Evolutionary conservation across 2,329 filamentous ascomycete species (phyloP), one percentile per base, ranked within the genome.

Genomic region (Cytospora leucostoma): DNA sequence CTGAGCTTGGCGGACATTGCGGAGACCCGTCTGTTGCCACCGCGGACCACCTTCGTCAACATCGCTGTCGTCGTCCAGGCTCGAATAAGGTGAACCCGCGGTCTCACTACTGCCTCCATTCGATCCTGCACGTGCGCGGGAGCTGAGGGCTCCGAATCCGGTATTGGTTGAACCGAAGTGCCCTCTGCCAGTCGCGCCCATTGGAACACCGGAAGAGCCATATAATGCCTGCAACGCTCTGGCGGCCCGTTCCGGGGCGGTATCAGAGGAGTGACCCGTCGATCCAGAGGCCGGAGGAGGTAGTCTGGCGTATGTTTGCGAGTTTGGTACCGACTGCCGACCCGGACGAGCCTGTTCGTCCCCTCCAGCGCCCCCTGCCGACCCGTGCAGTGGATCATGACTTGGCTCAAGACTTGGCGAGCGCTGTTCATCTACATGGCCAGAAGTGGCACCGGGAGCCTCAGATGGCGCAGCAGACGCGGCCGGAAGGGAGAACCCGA

Each of bases 1-100:
- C 68, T 84, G 82, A 5, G 64, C 59, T 51, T 66, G 64, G 17
- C 64, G 58, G 19, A 56, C 61, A 38, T 50, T 61, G 34, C 50
- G 57, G 7, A 56, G 32, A n/a, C 58, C 58, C 32, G 58, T 21
- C 10, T 61, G 54, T n/a, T 55, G 51, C 21, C 53, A 61, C 17
- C 79, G 74, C 19, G 79, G 59, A 10, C 74, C 70, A 19, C 70
- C 70, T 13, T 79, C 78, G 2, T 75, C 72, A n/a, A 64, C 8
- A 34, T 66, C 65, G 34, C 55, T 56, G 27, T 66, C 62, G 15
- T 63, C 59, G 40, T 69, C 66, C 49, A 64, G 17, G 51, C 59
- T 62, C 11, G 56, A 60, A 17, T 33, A 21, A 0, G 44, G 65
- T 15, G 56, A 61, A 19, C 21, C 21, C 10, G 62, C 44, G 37